A percentile compares a stretch with the other conserved stretches of the same genome.
Evolutionary conservation across 108 stramenopile genomes (phyloP).

Genomic region (Schizochytrium sp.): DNA sequence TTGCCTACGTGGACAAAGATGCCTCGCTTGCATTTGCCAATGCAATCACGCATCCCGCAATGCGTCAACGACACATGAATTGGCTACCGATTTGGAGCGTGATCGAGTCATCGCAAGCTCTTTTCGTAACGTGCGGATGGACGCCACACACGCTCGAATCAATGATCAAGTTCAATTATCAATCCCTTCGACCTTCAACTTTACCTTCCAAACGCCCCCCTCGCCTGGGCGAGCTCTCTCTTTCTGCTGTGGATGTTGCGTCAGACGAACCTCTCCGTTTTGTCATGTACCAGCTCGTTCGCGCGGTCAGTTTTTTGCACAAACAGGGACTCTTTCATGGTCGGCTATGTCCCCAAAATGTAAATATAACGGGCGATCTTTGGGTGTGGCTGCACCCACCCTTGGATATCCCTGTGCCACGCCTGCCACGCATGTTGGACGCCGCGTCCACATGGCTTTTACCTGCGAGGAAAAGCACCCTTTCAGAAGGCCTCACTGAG

Average conservation of each 20-base stretch:
- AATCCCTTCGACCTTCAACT: neutral
- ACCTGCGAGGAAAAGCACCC: neutral
- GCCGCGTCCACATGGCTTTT: too few relatives aligned
- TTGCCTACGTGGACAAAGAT: too few relatives aligned
- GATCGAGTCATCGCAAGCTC: neutral
- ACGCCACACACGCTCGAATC: neutral
- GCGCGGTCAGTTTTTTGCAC: slow-evolving; percentile 13
- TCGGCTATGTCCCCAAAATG: neutral
- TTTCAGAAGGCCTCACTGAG: slow-evolving; percentile 14
- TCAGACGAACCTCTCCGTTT: slow-evolving; percentile 25
- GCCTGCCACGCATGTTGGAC: neutral
- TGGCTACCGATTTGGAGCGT: neutral
- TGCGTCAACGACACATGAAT: neutral
- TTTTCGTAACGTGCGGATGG: neutral
- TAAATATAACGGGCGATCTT: neutral
- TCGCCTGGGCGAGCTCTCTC: neutral
- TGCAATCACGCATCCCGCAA: too few relatives aligned
- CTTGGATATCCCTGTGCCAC: neutral
- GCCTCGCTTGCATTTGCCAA: too few relatives aligned
- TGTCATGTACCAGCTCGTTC: slow-evolving; percentile 28
- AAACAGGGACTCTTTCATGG: neutral
- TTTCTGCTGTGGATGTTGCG: neutral
- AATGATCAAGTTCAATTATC: neutral
- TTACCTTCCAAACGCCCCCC: neutral
- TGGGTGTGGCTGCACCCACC: neutral